Percentiles rank a stretch among this genome's conserved stretches.
Conservation (phyloP, 768 basidiomycete genomes). For the Termitomyces sp. region DNA sequence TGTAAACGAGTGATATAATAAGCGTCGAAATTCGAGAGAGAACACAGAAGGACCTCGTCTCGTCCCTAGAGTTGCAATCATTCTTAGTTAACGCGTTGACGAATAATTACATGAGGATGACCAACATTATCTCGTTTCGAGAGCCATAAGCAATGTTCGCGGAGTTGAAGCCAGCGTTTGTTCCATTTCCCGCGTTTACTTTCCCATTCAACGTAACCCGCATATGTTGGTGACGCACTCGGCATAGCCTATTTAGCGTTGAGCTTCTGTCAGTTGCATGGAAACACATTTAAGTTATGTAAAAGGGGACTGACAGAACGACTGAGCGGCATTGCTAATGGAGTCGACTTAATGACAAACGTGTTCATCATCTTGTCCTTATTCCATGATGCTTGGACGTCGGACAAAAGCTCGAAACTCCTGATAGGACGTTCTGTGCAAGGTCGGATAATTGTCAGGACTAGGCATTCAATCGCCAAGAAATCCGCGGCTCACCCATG, state of each 20-base stretch:
- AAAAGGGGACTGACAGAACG: constrained; percentile 43
- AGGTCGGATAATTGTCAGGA: constrained; percentile 9
- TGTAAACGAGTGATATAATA: constrained; percentile 73
- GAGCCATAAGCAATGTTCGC: constrained; percentile 82
- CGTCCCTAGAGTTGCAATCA: constrained; percentile 52
- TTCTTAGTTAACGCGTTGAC: constrained; percentile 1
- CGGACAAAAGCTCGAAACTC: constrained; percentile 77
- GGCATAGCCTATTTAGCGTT: constrained; percentile 29
- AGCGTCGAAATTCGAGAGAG: constrained; percentile 84
- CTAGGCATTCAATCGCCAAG: not conserved
- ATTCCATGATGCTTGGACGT: constrained; percentile 86
- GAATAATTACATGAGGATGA: constrained; percentile 4
- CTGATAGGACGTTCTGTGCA: constrained; percentile 81
- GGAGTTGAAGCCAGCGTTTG: constrained; percentile 84
- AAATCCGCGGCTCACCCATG: constrained; percentile 62
- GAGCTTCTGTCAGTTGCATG: constrained; percentile 3
- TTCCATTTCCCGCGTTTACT: constrained; percentile 92
- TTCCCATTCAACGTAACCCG: constrained; percentile 83
- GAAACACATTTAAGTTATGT: not conserved
- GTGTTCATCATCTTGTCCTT: constrained; percentile 75
- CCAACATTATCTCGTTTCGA: constrained; percentile 86
- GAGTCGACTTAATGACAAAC: constrained; percentile 74
- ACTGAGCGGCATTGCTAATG: constrained; percentile 54
- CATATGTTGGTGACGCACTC: constrained; percentile 39
- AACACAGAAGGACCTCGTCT: constrained; percentile 79